Percentiles rank a stretch among this genome's conserved stretches.
Evolutionary conservation across 2,329 filamentous ascomycete genomes (phyloP).

Genomic region (Xylaria sp.): DNA sequence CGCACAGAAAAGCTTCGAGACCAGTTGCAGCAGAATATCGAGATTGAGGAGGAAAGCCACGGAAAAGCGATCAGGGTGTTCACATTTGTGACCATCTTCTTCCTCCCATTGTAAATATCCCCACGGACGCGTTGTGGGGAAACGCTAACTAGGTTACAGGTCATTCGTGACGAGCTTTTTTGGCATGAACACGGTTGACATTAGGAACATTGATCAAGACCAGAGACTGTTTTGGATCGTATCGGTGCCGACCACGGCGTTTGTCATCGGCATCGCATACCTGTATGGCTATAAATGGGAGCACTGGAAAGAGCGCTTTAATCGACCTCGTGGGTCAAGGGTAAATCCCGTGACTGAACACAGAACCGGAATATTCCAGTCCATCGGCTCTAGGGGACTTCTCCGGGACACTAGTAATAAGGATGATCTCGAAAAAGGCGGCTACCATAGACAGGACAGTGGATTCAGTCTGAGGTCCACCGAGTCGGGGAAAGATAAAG

Average conservation of each 20-base stretch:
- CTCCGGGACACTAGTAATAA: background rate
- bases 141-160: conserved; percentile 18
- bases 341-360: background rate
- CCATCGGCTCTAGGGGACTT: background rate
- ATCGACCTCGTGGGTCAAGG: background rate
- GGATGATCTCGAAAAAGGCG: conserved; percentile 9
- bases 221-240: conserved; percentile 36
- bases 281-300: conserved; percentile 40
- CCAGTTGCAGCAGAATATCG: conserved; percentile 35
- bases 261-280: conserved; percentile 36
- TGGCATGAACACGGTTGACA: conserved; percentile 41
- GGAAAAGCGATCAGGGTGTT: conserved; percentile 41
- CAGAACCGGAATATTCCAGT: background rate
- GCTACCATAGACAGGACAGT: background rate
- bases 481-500: background rate
- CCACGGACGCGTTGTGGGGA: background rate
- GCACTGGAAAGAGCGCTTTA: conserved; percentile 23
- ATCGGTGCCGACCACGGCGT: conserved; percentile 31
- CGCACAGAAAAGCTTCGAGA: conserved; percentile 25
- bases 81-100: conserved; percentile 39
- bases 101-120: conserved; percentile 35
- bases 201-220: conserved; percentile 35
- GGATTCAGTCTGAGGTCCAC: conserved; percentile 4
- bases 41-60: conserved; percentile 40
- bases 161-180: conserved; percentile 41